Evolutionary conservation across 805 yeast genomes (phyloP).

Genomic region (Metschnikowia colocasiae): DNA sequence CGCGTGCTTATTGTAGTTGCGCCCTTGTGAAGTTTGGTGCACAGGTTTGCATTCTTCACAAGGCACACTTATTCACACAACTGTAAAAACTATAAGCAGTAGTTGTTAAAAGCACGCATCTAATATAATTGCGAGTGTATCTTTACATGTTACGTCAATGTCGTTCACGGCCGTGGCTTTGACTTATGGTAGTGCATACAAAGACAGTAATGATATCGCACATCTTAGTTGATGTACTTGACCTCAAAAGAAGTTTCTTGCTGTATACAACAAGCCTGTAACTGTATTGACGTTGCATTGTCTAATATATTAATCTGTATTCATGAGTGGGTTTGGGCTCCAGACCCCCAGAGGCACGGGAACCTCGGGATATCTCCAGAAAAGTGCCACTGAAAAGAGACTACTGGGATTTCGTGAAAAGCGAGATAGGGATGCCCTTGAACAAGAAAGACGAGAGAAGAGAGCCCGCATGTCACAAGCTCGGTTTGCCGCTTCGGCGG

Average conservation of each 20-base stretch:
- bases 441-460: conserved; percentile 17
- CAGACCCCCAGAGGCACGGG: conserved; percentile 58
- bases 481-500: conserved; percentile 17
- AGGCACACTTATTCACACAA: background rate
- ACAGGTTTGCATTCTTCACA: background rate
- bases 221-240: background rate
- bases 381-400: conserved; percentile 30
- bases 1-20: background rate
- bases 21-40: background rate
- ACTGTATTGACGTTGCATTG: too few species aligned
- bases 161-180: too few species aligned
- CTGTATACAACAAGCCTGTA: background rate
- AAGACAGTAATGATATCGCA: background rate
- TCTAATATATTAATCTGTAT: background rate
- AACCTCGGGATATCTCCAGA: conserved; percentile 59
- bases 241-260: background rate
- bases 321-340: conserved; percentile 48
- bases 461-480: conserved; percentile 10
- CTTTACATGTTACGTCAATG: background rate
- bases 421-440: conserved; percentile 18
- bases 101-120: background rate
- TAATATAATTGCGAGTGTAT: too few species aligned
- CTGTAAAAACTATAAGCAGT: background rate
- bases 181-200: background rate
- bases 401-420: conserved; percentile 30